Percentiles rank a stretch among this genome's conserved stretches.
phyloP scores from a whole-genome alignment of 2,329 filamentous ascomycete genomes.

The Phialophora chinensis region DNA sequence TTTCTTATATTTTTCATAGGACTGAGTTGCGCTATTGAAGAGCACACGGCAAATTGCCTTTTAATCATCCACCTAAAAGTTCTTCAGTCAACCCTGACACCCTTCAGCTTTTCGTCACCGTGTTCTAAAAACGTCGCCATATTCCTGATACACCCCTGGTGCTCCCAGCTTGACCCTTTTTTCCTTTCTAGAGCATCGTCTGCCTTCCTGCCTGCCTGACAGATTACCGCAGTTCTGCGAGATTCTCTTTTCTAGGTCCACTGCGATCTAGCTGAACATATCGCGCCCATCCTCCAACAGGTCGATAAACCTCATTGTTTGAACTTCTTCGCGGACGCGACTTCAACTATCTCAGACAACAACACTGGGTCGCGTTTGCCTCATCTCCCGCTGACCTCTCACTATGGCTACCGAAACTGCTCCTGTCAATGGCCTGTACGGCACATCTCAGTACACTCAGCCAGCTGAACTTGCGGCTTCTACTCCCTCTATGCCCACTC shows the following conservation, averaged over 20 bases:
- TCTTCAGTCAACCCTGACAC: slow-evolving; percentile 6
- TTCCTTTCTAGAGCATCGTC: neutral
- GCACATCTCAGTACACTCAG: slow-evolving; percentile 36
- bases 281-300: neutral
- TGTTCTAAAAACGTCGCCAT: slow-evolving; percentile 1
- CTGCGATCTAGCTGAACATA: slow-evolving; percentile 17
- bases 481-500: slow-evolving; percentile 35
- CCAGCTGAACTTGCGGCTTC: slow-evolving; percentile 40
- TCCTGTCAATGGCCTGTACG: slow-evolving; percentile 39
- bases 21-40: slow-evolving; percentile 8
- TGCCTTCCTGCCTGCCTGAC: slow-evolving; percentile 21
- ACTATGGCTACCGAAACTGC: slow-evolving; percentile 38
- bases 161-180: neutral
- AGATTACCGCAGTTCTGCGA: slow-evolving; percentile 21
- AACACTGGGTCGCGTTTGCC: slow-evolving; percentile 10
- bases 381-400: slow-evolving; percentile 11
- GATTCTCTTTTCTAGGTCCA: slow-evolving; percentile 12
- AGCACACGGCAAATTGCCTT: slow-evolving; percentile 15
- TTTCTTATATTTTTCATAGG: slow-evolving; percentile 21
- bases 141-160: slow-evolving; percentile 6
- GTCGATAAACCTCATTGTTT: neutral
- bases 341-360: neutral
- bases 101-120: slow-evolving; percentile 13
- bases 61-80: slow-evolving; percentile 18
- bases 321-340: slow-evolving; percentile 8